phyloP scores from a whole-genome alignment of 495 filamentous ascomycete species.

The Haplographium delicatum region DNA sequence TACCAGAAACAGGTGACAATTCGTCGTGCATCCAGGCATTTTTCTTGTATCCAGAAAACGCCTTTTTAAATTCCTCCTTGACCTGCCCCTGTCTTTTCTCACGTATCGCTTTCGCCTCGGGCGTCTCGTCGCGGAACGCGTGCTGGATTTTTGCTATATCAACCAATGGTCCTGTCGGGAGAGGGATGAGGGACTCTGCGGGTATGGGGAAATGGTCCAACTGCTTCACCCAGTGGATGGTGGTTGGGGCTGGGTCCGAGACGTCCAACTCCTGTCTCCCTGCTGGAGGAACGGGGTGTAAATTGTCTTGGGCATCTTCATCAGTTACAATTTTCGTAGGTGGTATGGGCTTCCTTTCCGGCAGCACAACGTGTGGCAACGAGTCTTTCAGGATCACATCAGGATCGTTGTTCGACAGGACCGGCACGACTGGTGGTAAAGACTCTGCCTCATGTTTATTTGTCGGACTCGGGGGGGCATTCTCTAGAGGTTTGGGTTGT shows the following conservation, averaged over 20 bases:
- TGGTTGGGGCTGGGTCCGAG: slow-evolving; percentile 21
- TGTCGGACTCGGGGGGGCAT: background rate
- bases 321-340: slow-evolving; percentile 8
- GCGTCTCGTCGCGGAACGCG: slow-evolving; percentile 58
- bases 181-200: slow-evolving; percentile 58
- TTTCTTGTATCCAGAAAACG: slow-evolving; percentile 79
- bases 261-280: slow-evolving; percentile 20
- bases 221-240: slow-evolving; percentile 63
- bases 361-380: slow-evolving; percentile 30
- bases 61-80: slow-evolving; percentile 67
- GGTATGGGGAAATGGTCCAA: slow-evolving; percentile 72
- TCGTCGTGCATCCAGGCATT: slow-evolving; percentile 87
- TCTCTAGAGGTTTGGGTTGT: background rate
- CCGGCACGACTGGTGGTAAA: background rate
- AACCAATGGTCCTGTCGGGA: slow-evolving; percentile 67
- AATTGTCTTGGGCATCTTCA: slow-evolving; percentile 1
- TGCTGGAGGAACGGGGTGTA: slow-evolving; percentile 19
- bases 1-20: slow-evolving; percentile 61
- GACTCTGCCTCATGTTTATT: background rate
- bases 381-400: no score
- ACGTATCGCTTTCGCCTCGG: slow-evolving; percentile 54
- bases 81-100: slow-evolving; percentile 61
- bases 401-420: background rate
- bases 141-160: slow-evolving; percentile 72
- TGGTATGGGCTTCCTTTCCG: slow-evolving; percentile 35